phyloP scores from a whole-genome alignment of 1,284 basidiomycete genomes.

The Laetiporus sulphureus region DNA sequence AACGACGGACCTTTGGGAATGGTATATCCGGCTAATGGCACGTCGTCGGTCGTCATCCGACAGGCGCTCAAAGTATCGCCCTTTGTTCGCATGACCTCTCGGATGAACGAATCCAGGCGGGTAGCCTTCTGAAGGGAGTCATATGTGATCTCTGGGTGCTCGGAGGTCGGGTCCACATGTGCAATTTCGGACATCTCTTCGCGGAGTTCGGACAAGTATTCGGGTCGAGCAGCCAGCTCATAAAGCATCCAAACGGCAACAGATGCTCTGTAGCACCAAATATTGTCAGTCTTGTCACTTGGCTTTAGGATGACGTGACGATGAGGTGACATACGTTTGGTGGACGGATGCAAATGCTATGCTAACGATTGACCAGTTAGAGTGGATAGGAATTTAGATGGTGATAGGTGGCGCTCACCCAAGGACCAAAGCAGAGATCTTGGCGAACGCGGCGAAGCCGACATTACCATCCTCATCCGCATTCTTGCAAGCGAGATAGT shows the following conservation, averaged over 20 bases:
- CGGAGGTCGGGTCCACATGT: conserved; percentile 21
- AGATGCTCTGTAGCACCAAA: conserved; percentile 28
- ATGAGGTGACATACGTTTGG: conserved; percentile 25
- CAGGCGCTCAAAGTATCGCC: conserved; percentile 30
- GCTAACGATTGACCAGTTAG: conserved; percentile 11
- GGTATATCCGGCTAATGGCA: conserved; percentile 24
- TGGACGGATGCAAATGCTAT: conserved; percentile 32
- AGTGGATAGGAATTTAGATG: no score
- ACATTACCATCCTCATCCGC: no score
- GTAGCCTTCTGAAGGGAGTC: conserved; percentile 26
- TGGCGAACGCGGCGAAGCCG: no score
- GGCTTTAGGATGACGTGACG: background rate
- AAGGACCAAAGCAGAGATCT: conserved; percentile 15
- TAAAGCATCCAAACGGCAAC: conserved; percentile 35
- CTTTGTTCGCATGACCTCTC: conserved; percentile 33
- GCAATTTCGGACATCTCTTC: conserved; percentile 30
- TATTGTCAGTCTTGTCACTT: background rate
- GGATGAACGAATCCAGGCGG: conserved; percentile 31
- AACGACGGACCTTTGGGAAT: conserved; percentile 28
- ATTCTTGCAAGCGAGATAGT: no score
- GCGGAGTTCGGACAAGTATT: conserved; percentile 35
- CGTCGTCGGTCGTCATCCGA: conserved; percentile 26
- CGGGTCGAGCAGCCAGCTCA: conserved; percentile 34
- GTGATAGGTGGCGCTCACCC: conserved; percentile 11
- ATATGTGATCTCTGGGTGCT: conserved; percentile 25